Base-by-base conservation (phyloP, 2,329 filamentous ascomycete species). In the Apiospora kogelbergensis region DNA sequence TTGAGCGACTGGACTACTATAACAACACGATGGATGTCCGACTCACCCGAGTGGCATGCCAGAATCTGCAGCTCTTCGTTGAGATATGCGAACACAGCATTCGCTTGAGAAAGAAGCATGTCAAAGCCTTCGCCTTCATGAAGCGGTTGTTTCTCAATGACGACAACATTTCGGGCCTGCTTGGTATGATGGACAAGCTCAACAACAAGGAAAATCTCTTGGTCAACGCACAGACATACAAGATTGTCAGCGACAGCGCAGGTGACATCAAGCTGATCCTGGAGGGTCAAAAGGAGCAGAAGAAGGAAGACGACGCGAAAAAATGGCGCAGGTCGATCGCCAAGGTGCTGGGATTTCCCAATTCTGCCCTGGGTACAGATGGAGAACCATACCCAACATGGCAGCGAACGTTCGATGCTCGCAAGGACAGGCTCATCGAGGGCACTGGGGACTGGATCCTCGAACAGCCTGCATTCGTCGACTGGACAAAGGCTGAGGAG, bases 61-160 rank as follows among this genome's bases (percentile, higher is more conserved):
- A 79, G 68, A 77, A 80, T 65, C 74, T 80, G n/a, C 73, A 76
- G 60, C 69, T 80, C 2, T 80, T 80, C 64, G 77, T 80, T 33
- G 76, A 78, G 60, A 76, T 80, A 44, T 80, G 79, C 67, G 77
- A 80, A 45, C 76, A 74, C 15, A 74, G 71, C 1, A 76, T 80
- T 40, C 75, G 74, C 66, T 63, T 80, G 48, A 73, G 74, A 2
- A 75, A 71, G 68, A 80, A 80, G 70, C 76, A 76, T 67, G 67
- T 67, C 26, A 73, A 71, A 69, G 57, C 57, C 1, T 69, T 80
- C 2, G 37, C 75, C 7, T 80, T 80, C 67, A 76, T 76, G 45
- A 76, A 78, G 69, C 75, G 77, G 63, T 69, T 80, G 42, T 80
- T 80, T 68, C 75, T 80, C 22, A 77, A 76, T n/a, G 78, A 80